These are phyloP conservation scores for Capronia coronata DNA, from an alignment of 2,329 filamentous ascomycete genomes.

Conservation along the genomic window DNA sequence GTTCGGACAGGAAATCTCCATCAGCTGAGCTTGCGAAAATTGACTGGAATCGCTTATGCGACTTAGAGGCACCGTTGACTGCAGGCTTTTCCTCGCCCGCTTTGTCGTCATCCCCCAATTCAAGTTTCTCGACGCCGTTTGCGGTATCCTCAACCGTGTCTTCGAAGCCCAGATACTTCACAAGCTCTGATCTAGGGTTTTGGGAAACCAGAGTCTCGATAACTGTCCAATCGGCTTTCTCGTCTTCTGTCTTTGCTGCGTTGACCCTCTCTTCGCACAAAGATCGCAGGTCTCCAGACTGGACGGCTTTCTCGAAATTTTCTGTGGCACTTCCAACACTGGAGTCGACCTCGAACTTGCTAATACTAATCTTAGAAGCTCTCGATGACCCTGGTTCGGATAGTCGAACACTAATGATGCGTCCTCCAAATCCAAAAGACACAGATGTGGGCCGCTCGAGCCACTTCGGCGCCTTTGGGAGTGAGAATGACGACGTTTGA, in stretches of 20 bases:
- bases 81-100: conserved; percentile 39
- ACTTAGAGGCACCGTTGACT: conserved; percentile 46
- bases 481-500: conserved; percentile 80
- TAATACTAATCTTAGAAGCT: conserved; percentile 72
- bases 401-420: conserved; percentile 68
- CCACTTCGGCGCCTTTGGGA: conserved; percentile 84
- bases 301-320: conserved; percentile 76
- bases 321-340: conserved; percentile 77
- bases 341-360: conserved; percentile 81
- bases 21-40: conserved; percentile 72
- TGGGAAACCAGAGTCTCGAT: conserved; percentile 81
- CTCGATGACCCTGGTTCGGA: conserved; percentile 56
- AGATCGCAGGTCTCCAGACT: conserved; percentile 65
- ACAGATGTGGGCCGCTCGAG: conserved; percentile 76
- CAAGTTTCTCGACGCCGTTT: conserved; percentile 33
- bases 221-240: conserved; percentile 93
- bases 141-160: conserved; percentile 50
- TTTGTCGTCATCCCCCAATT: conserved; percentile 29
- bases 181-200: conserved; percentile 76
- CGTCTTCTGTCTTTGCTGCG: conserved; percentile 72
- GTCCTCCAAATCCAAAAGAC: conserved; percentile 92
- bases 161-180: conserved; percentile 84
- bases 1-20: conserved; percentile 75
- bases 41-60: conserved; percentile 61
- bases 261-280: conserved; percentile 77